Conservation (phyloP, 2,329 filamentous ascomycete species). For the Coniella vitis region DNA sequence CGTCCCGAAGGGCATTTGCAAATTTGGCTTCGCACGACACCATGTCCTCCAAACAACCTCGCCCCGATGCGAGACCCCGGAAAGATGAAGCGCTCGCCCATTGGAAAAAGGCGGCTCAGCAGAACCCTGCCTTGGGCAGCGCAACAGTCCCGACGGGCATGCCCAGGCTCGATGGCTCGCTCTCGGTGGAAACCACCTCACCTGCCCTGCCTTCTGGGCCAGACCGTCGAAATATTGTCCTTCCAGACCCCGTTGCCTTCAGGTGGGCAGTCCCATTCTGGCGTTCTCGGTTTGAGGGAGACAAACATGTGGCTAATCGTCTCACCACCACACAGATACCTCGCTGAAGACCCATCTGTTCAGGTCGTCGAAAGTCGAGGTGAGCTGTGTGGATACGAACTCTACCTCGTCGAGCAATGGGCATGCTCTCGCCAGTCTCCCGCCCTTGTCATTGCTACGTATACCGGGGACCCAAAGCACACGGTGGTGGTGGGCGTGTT, state of each 20-base stretch:
- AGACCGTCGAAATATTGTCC: constrained; percentile 41
- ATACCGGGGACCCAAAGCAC: constrained; percentile 79
- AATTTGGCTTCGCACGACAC: constrained; percentile 8
- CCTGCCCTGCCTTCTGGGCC: constrained; percentile 23
- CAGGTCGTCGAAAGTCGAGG: constrained; percentile 65
- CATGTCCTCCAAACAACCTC: constrained; percentile 35
- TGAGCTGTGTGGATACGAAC: constrained; percentile 74
- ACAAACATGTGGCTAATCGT: constrained; percentile 1
- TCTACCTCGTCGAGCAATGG: constrained; percentile 97
- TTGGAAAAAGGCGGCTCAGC: constrained; percentile 26
- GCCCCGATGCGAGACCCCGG: constrained; percentile 26
- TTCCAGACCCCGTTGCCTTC: constrained; percentile 53
- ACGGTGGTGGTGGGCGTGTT: constrained; percentile 73
- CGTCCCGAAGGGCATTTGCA: background rate
- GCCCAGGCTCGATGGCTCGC: constrained; percentile 20
- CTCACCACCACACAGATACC: constrained; percentile 46
- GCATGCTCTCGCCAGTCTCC: constrained; percentile 85
- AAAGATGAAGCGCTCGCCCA: constrained; percentile 33
- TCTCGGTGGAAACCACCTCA: constrained; percentile 16
- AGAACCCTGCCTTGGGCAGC: constrained; percentile 19
- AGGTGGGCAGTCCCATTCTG: constrained; percentile 30
- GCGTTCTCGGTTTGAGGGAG: background rate
- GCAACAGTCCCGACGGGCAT: constrained; percentile 16
- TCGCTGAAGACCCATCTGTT: constrained; percentile 78
- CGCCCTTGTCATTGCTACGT: constrained; percentile 86